Percentiles rank a stretch among this genome's conserved stretches.
Conservation (phyloP, 2,329 filamentous ascomycete species). For the Claviceps arundinis region DNA sequence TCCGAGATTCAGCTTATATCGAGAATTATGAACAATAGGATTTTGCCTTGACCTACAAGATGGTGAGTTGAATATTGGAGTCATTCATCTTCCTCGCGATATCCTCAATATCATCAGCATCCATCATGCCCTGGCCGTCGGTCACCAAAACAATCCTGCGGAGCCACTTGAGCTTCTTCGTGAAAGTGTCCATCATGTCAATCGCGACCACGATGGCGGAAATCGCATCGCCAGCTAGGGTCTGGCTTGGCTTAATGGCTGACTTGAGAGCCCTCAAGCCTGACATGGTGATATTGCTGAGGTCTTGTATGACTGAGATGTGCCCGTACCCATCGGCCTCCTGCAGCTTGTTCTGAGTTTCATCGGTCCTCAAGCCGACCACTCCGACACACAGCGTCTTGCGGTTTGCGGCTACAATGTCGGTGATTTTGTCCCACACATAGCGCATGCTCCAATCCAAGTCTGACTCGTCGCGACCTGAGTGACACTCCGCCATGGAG, state of each 20-base stretch:
- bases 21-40: background rate
- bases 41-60: conserved; percentile 47
- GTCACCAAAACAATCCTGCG: conserved; percentile 77
- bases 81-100: conserved; percentile 65
- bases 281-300: conserved; percentile 47
- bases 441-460: conserved; percentile 85
- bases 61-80: conserved; percentile 60
- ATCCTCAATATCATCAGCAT: conserved; percentile 54
- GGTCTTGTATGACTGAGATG: conserved; percentile 65
- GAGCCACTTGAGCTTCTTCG: conserved; percentile 70
- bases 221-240: conserved; percentile 64
- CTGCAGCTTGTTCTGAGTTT: conserved; percentile 54
- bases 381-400: conserved; percentile 63
- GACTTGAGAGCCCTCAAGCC: conserved; percentile 52
- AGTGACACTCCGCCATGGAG: conserved; percentile 65
- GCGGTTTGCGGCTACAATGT: conserved; percentile 53
- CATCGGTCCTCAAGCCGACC: conserved; percentile 70
- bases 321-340: conserved; percentile 65
- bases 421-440: conserved; percentile 79
- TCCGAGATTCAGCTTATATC: background rate
- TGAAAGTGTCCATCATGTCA: conserved; percentile 69
- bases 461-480: conserved; percentile 63
- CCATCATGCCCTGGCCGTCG: conserved; percentile 61
- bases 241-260: conserved; percentile 53
- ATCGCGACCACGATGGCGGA: conserved; percentile 79